Conservation (phyloP, 345 rosid species). For the Durio zibethinus region DNA sequence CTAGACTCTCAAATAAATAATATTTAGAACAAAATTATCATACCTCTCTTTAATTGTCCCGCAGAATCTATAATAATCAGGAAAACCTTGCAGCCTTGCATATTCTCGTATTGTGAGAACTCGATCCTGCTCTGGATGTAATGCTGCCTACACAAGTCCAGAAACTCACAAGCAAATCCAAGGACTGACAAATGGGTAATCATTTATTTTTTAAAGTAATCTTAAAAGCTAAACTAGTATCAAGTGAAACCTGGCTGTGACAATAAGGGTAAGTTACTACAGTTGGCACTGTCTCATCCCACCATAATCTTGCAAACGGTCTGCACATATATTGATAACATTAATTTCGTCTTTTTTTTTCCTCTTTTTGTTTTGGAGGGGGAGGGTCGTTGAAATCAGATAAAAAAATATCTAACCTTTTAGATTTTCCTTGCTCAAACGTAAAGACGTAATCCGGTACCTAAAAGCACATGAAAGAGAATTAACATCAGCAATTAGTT, state of each 20-base stretch:
- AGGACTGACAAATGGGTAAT: constrained; percentile 5
- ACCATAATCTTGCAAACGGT: constrained; percentile 89
- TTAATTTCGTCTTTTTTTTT: neutral
- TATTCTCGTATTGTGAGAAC: constrained; percentile 77
- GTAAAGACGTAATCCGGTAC: constrained; percentile 68
- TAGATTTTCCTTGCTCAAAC: constrained; percentile 76
- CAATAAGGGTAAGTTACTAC: constrained; percentile 57
- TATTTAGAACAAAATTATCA: neutral
- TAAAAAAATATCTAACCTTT: constrained; percentile 48
- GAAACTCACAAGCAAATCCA: constrained; percentile 7
- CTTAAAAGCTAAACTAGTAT: constrained; percentile 15
- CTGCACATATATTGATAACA: constrained; percentile 31
- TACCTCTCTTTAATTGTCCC: constrained; percentile 77
- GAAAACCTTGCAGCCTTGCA: constrained; percentile 96
- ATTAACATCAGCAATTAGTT: neutral
- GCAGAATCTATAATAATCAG: constrained; percentile 83
- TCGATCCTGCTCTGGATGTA: constrained; percentile 98
- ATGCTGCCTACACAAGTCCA: constrained; percentile 43
- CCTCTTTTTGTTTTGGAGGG: neutral
- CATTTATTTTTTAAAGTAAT: too few species aligned
- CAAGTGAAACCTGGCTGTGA: constrained; percentile 58
- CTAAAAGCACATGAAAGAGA: constrained; percentile 32
- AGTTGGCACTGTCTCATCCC: constrained; percentile 94
- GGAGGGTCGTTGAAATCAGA: neutral
- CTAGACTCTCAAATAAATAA: neutral